Base-by-base conservation (phyloP, 495 filamentous ascomycete genomes). In the Neurospora sp. region DNA sequence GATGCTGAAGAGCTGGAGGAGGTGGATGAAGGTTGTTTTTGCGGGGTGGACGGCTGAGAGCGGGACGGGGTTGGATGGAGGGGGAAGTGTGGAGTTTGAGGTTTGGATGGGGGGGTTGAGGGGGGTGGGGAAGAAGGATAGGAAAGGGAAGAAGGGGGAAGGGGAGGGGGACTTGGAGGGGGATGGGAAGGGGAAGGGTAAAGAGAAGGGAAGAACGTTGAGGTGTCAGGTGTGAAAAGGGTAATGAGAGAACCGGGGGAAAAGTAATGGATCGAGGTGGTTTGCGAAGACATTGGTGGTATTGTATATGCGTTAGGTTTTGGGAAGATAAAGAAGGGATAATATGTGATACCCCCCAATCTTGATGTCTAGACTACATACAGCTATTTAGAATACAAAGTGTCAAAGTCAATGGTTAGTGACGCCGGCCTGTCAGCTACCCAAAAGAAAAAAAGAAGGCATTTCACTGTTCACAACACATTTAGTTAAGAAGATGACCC, bases 1-100 rank as follows among this genome's bases (percentile, higher is more conserved):
- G 46, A 73, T 71, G 70, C 77, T 76, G 73, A 79, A 79, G 38
- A 77, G 75, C 31, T 92, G 89, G 85, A 79, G 84, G 70, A 81
- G 92, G 69, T 91, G 84, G 78, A 90, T 96, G 86, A 94, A 92
- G 78, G 86, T 95, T 14, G 94, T 93, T 11, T 97, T 96, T 84
- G 86, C 89, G 27, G 85, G 89, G 11, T 94, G 94, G 88, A 87
- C 84, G 31, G 80, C 80, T 4, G 83, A 77, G n/a, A 82, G 81
- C 0, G 85, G 83, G 18, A 76, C 77, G 12, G 85, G 83, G 18
- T 59, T 83, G 18, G 77, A 4, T 35, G 31, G 78, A 2, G 82
- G 78, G 8, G 83, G 78, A 14, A 85, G 85, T 20, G 84, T 87
- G 2, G 83, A 87, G 79, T 88, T 89, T 76, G 88, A 87, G 81